Percentiles rank a stretch among this genome's conserved stretches.
phyloP scores from a whole-genome alignment of 2,329 filamentous ascomycete species.

The Rutstroemia sp. region DNA sequence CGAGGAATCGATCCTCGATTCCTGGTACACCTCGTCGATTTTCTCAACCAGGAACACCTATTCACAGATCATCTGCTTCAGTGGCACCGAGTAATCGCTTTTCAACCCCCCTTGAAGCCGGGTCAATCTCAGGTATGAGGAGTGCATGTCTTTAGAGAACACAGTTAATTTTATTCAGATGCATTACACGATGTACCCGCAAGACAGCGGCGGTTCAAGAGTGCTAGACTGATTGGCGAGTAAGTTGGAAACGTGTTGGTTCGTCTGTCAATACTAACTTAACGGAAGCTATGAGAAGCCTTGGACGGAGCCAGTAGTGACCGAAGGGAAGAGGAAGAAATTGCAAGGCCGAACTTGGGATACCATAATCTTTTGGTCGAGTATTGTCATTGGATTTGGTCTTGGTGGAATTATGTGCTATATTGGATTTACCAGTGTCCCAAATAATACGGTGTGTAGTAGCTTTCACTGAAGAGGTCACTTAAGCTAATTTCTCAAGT shows the following conservation, averaged over 20 bases:
- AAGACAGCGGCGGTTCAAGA: slow-evolving; percentile 12
- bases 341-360: slow-evolving; percentile 9
- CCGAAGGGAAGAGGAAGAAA: slow-evolving; percentile 9
- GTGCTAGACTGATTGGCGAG: slow-evolving; percentile 13
- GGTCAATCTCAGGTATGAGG: slow-evolving; percentile 4
- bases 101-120: not conserved
- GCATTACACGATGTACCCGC: not conserved
- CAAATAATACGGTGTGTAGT: slow-evolving; percentile 3
- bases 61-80: not conserved
- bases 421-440: slow-evolving; percentile 4
- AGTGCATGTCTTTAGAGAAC: no score
- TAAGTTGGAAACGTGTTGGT: not conserved
- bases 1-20: not conserved
- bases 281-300: slow-evolving; percentile 14
- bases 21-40: not conserved
- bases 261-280: not conserved
- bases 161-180: not conserved
- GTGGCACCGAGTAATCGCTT: slow-evolving; percentile 1
- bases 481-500: slow-evolving; percentile 29
- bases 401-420: slow-evolving; percentile 12
- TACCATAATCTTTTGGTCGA: slow-evolving; percentile 8
- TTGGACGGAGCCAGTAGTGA: slow-evolving; percentile 7
- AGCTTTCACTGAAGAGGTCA: not conserved
- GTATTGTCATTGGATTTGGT: slow-evolving; percentile 8
- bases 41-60: slow-evolving; percentile 3